Conservation (phyloP, 139 green algal species). For the Pleodorina starrii region DNA sequence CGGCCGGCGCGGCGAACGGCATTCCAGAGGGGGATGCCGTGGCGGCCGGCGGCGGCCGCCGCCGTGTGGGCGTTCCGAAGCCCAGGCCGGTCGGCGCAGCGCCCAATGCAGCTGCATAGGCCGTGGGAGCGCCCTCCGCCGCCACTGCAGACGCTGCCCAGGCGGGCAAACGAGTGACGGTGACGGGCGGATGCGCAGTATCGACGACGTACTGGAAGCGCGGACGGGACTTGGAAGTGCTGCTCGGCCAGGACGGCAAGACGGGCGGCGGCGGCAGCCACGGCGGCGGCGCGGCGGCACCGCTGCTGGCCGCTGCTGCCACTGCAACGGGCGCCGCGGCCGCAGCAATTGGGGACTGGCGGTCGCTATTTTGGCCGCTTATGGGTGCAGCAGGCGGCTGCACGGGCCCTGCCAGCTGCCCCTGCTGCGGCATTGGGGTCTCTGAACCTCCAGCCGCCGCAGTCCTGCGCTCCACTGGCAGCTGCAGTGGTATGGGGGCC, state of each 20-base stretch:
- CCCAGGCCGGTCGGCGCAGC: neutral
- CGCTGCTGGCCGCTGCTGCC: too few relatives aligned
- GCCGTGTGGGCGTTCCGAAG: neutral
- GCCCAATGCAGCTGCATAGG: constrained; percentile 1
- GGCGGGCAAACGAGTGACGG: constrained; percentile 7
- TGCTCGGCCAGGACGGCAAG: constrained; percentile 15
- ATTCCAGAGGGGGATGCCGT: neutral
- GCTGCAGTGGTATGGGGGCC: too few relatives aligned
- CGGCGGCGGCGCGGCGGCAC: neutral
- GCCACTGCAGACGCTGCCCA: constrained; percentile 22
- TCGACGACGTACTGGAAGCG: constrained; percentile 36
- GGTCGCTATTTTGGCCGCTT: too few relatives aligned
- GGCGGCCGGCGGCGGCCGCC: neutral
- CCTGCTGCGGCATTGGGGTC: neutral
- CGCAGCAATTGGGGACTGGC: too few relatives aligned
- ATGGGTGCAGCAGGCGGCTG: too few relatives aligned
- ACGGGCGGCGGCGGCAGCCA: neutral
- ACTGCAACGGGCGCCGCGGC: too few relatives aligned
- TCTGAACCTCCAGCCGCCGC: too few relatives aligned
- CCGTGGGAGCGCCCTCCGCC: neutral
- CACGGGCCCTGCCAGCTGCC: too few relatives aligned
- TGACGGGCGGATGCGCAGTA: constrained; percentile 12
- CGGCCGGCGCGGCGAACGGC: neutral
- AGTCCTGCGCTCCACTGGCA: too few relatives aligned
- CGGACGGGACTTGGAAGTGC: neutral